phyloP scores from a whole-genome alignment of 768 basidiomycete genomes.

The Multifurca ochricompacta region DNA sequence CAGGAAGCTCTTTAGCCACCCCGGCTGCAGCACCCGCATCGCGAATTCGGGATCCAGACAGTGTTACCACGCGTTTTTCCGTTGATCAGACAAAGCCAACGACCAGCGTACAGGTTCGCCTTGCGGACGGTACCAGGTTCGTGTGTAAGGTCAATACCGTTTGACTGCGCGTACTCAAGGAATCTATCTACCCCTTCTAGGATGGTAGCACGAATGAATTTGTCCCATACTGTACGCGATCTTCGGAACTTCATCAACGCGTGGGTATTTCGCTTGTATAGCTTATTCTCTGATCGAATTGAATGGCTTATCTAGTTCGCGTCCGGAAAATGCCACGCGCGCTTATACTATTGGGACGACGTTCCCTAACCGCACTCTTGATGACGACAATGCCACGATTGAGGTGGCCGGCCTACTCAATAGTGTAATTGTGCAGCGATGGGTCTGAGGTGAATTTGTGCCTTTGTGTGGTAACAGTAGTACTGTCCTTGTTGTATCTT shows the following conservation, averaged over 20 bases:
- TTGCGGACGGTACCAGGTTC: conserved; percentile 86
- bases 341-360: conserved; percentile 20
- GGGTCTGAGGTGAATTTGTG: conserved; percentile 6
- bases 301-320: conserved; percentile 9
- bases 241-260: conserved; percentile 84
- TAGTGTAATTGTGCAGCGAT: conserved; percentile 21
- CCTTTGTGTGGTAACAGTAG: not conserved
- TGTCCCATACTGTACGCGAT: conserved; percentile 82
- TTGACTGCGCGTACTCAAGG: not conserved
- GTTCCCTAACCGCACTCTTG: conserved; percentile 21
- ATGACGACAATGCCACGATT: conserved; percentile 13
- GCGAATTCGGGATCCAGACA: conserved; percentile 27
- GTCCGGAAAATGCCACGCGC: conserved; percentile 15
- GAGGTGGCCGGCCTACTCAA: conserved; percentile 18
- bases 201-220: conserved; percentile 80
- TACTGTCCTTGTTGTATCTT: not conserved
- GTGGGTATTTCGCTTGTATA: conserved; percentile 41
- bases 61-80: conserved; percentile 53
- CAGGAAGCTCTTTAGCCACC: conserved; percentile 22
- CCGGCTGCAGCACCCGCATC: conserved; percentile 1
- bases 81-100: conserved; percentile 78
- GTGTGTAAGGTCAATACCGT: conserved; percentile 32
- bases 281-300: not conserved
- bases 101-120: conserved; percentile 82
- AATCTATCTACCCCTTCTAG: conserved; percentile 33